Conservation (phyloP, 805 yeast genomes). For the Metschnikowia anglica region DNA sequence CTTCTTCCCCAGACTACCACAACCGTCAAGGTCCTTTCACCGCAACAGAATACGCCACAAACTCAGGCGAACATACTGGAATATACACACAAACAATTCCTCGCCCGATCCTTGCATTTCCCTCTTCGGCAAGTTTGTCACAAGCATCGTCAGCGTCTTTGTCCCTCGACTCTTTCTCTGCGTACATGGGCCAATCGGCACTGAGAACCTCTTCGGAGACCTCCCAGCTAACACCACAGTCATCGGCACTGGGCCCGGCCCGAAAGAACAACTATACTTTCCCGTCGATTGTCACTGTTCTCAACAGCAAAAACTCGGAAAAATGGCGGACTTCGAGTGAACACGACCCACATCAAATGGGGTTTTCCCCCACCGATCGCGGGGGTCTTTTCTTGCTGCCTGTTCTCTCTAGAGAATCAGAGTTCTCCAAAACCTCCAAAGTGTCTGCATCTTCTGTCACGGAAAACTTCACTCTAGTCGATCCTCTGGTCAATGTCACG, state of each 20-base stretch:
- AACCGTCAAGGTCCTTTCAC: neutral
- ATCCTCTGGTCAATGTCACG: conserved; percentile 17
- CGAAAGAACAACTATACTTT: conserved; percentile 2
- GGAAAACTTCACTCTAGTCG: conserved; percentile 19
- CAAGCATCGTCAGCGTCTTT: neutral
- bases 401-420: conserved; percentile 16
- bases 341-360: conserved; percentile 5
- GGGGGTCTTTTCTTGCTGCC: conserved; percentile 23
- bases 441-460: conserved; percentile 18
- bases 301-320: conserved; percentile 6
- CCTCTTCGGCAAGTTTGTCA: neutral
- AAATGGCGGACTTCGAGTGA: conserved; percentile 4
- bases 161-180: conserved; percentile 9
- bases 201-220: conserved; percentile 12
- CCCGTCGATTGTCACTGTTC: conserved; percentile 18
- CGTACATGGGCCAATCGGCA: conserved; percentile 19
- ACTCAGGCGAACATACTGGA: neutral
- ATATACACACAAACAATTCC: neutral
- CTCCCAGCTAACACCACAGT: conserved; percentile 14
- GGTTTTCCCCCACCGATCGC: conserved; percentile 17
- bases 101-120: neutral
- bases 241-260: conserved; percentile 7
- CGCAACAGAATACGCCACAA: neutral
- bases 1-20: conserved; percentile 14
- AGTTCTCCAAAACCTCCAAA: conserved; percentile 5